Base-by-base conservation (phyloP, 768 basidiomycete genomes). In the Gymnopilus junonius region DNA sequence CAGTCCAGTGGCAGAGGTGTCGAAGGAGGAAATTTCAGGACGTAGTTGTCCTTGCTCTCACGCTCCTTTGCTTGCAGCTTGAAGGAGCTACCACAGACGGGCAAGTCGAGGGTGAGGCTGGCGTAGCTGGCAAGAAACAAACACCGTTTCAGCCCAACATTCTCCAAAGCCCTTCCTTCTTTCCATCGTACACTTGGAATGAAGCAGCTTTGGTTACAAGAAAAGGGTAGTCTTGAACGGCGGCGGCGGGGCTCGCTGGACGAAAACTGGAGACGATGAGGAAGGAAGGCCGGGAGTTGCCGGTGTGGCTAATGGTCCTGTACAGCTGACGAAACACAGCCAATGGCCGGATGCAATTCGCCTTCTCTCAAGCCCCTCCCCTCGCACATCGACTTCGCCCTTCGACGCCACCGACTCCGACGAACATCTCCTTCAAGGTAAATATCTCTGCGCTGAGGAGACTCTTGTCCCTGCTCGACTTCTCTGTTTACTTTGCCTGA, bases 1-100 rank as follows among this genome's bases (percentile, higher is more conserved):
- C 59, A 98, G 82, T 55, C 91, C 91, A 45, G 82, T 85, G 5
- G 80, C 80, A 62, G 85, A 81, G 62, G 86, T 88, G 77, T 96
- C 93, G 67, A 99, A 91, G 40, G 97, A 97, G 57, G 97, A 99
- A 39, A 97, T 90, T 75, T 99, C 97, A 66, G 97, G 58, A 99
- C 97, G 79, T 94, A 98, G 85, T 98, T 96, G 78, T 99, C 97
- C 87, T 99, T 99, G 73, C 97, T 84, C 82, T 99, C 97, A 65
- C 97, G 88, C 83, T 99, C 97, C 81, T 99, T 97, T 76, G 99
- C 97, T 79, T 99, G 97, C 71, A 99, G 92, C 82, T 98, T 97
- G 94, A 99, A 99, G 60, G 97, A 99, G 78, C 99, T 99, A 72
- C 97, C 97, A 67, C 95, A 94, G 67, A 99, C 97, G 72, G 97